Evolutionary conservation across 1,139 yeast genomes (phyloP), one percentile per base, ranked within the genome.

Genomic region (Kazachstania sp.): DNA sequence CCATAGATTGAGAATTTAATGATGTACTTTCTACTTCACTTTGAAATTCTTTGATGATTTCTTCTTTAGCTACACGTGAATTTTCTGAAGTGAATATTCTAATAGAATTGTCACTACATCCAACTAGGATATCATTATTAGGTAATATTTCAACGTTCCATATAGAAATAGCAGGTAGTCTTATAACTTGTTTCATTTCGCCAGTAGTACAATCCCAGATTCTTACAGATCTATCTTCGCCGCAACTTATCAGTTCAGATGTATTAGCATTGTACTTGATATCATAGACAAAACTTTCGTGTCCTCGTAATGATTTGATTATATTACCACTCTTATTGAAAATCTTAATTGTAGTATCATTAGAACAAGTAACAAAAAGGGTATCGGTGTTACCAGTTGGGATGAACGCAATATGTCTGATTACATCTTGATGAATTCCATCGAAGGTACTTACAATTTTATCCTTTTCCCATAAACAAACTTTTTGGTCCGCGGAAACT

Each of bases 171-270:
- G 90, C 81, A 0, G 98, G 98, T 39, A 90, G 70, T 0, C 87
- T 78, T 42, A 94, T 81, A 1, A 83, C 90, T 65, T 94, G 97
- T 18, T 71, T 53, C 29, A 77, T 66, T 41, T 67, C 54, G 2
- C 76, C 77, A 69, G 61, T 51, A 4, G 71, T 65, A 9, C 51
- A 15, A 36, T 63, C 58, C 98, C 98, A 92, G 1, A 92, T 63
- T 47, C 96, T 72, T 2, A 86, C 77, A 0, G 94, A 75, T 55
- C 97, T 73, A 65, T 92, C 98, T 66, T 92, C 98, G 35, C 96
- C 96, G 42, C 83, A 73, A 41, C 92, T 77, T 2, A 84, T 78
- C 18, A 90, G 56, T 47, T 75, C 79, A 18, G 45, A 28, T 12
- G 86, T 85, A 47, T 74, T 72, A 1, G 81, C 74, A 39, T 80